phyloP scores from a whole-genome alignment of 2,329 filamentous ascomycete species.

The Neopestalotiopsis rosae region DNA sequence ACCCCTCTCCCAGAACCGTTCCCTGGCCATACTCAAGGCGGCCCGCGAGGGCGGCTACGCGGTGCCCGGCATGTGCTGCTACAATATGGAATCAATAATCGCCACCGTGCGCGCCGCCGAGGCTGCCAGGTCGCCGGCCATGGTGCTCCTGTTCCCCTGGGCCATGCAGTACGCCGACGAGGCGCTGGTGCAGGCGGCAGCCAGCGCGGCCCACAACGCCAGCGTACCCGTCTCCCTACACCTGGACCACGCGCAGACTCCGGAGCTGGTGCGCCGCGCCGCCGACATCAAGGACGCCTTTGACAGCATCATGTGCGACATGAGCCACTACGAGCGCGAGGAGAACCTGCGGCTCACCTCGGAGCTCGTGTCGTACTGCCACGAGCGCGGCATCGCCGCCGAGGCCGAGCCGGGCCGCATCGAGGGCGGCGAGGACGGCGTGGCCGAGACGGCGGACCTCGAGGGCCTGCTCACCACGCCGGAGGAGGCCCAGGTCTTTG shows the following conservation, averaged over 20 bases:
- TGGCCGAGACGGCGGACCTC: slow-evolving; percentile 56
- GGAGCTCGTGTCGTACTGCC: slow-evolving; percentile 67
- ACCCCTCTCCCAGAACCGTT: slow-evolving; percentile 50
- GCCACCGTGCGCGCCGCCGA: slow-evolving; percentile 73
- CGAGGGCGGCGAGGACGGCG: slow-evolving; percentile 70
- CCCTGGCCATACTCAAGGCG: slow-evolving; percentile 61
- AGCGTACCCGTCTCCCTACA: slow-evolving; percentile 66
- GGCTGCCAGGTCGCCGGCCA: slow-evolving; percentile 68
- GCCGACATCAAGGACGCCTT: slow-evolving; percentile 65
- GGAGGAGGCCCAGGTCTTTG: slow-evolving; percentile 68
- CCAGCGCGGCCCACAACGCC: slow-evolving; percentile 60
- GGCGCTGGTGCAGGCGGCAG: slow-evolving; percentile 59
- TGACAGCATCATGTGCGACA: slow-evolving; percentile 79
- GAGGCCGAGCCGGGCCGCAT: slow-evolving; percentile 76
- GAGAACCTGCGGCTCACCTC: slow-evolving; percentile 70
- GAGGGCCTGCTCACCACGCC: slow-evolving; percentile 56
- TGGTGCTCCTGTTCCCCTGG: slow-evolving; percentile 79
- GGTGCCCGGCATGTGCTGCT: slow-evolving; percentile 66
- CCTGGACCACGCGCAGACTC: slow-evolving; percentile 70
- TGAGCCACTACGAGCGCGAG: slow-evolving; percentile 74
- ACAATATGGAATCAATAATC: slow-evolving; percentile 74
- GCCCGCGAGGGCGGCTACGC: slow-evolving; percentile 62
- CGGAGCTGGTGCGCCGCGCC: slow-evolving; percentile 64
- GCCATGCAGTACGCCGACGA: slow-evolving; percentile 69
- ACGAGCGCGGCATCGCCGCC: slow-evolving; percentile 68